phyloP scores from a whole-genome alignment of 129 eudicot genomes.

The Ambrosia trifida region DNA sequence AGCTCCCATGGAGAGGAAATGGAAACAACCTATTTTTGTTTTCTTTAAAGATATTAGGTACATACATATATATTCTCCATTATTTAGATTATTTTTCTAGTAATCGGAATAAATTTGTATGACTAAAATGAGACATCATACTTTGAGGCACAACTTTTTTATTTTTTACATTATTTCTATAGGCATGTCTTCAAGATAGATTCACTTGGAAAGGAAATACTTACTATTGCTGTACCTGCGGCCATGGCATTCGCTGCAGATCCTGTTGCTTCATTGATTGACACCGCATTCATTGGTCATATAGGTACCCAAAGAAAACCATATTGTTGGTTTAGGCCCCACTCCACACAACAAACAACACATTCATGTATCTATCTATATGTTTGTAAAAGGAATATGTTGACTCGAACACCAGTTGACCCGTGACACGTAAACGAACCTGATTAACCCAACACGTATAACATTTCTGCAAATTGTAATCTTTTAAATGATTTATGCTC shows the following conservation, averaged over 20 bases:
- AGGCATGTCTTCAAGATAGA: slow-evolving; percentile 73
- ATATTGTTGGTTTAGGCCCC: neutral
- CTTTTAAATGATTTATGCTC: neutral
- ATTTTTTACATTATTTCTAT: neutral
- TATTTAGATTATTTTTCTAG: neutral
- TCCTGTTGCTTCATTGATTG: slow-evolving; percentile 83
- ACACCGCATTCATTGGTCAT: slow-evolving; percentile 76
- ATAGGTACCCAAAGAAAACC: slow-evolving; percentile 26
- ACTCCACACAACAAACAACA: too few species aligned
- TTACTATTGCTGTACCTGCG: slow-evolving; percentile 74
- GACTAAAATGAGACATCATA: slow-evolving; percentile 9
- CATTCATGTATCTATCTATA: too few species aligned
- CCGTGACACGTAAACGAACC: too few species aligned
- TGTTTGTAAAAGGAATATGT: too few species aligned
- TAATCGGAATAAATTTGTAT: neutral
- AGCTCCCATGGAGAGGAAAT: slow-evolving; percentile 24
- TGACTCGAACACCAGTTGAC: too few species aligned
- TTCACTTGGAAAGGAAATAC: slow-evolving; percentile 64
- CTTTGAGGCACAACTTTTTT: neutral
- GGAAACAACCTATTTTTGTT: slow-evolving; percentile 46
- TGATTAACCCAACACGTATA: too few species aligned
- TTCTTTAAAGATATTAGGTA: slow-evolving; percentile 44
- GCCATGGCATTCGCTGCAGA: slow-evolving; percentile 89
- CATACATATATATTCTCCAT: neutral
- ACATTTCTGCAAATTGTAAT: neutral